phyloP scores from a whole-genome alignment of 345 rosid species.

The Erysimum cheiranthoides region DNA sequence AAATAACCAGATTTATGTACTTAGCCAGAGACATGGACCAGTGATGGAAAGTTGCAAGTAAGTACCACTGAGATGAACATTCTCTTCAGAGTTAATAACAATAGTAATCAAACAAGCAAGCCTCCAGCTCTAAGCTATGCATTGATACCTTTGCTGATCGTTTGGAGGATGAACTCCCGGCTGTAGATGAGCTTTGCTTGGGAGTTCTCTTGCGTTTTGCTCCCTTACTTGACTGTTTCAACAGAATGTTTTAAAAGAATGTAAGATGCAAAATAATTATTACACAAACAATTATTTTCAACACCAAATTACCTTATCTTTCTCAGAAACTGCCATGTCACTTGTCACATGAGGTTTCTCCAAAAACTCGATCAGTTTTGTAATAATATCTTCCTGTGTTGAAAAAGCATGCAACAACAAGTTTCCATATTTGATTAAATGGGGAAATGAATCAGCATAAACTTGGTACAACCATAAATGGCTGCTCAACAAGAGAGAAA shows the following conservation, averaged over 20 bases:
- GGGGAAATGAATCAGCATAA: constrained; percentile 16
- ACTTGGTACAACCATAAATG: constrained; percentile 19
- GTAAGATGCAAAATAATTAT: constrained; percentile 15
- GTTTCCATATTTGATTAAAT: background rate
- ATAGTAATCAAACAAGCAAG: constrained; percentile 7
- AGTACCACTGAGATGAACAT: background rate
- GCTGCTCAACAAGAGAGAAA: constrained; percentile 16
- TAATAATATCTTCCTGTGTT: constrained; percentile 75
- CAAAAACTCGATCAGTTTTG: constrained; percentile 76
- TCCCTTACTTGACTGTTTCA: constrained; percentile 61
- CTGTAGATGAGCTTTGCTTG: constrained; percentile 54
- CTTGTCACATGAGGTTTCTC: constrained; percentile 79
- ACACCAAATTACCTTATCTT: constrained; percentile 61
- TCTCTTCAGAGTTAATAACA: constrained; percentile 3
- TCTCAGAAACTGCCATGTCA: constrained; percentile 65
- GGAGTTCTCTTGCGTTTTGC: constrained; percentile 75
- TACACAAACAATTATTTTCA: background rate
- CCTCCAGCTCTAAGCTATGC: constrained; percentile 10
- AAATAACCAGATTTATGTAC: constrained; percentile 19
- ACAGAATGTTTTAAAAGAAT: background rate
- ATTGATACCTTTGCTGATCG: constrained; percentile 42
- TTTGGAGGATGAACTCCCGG: constrained; percentile 45
- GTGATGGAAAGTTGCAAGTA: constrained; percentile 11
- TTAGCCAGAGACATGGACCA: constrained; percentile 4
- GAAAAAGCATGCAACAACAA: constrained; percentile 25